Evolutionary conservation across 257 asterid species (phyloP), one percentile per base, ranked within the genome.

Genomic region (Salvia splendens): DNA sequence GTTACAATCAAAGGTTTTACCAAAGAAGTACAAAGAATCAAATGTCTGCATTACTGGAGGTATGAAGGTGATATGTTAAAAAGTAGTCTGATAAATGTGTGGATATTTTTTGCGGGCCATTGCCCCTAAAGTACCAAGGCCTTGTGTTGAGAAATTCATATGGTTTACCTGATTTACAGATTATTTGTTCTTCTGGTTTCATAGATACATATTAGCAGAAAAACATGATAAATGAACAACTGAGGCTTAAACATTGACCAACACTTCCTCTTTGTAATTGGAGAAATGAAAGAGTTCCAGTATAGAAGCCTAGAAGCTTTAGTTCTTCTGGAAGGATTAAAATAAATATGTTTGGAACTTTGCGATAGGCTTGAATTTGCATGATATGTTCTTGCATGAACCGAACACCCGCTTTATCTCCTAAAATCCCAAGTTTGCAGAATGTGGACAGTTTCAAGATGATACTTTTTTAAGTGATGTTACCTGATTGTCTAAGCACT

Each of bases 11-110:
- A 94, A 79, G 76, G 59, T 73, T 71, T 67, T 87, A 65, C 86
- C 90, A 11, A 88, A 80, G 78, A 88, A 83, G 80, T 80, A 65
- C 75, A 84, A 80, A 80, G 96, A 87, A 71, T 88, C 95, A 67
- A 94, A 89, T 67, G 82, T 94, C 68, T 94, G 96, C 81, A 84
- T 94, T 74, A 91, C 97, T 80, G 97, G 96, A 91, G 99, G 99
- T 94, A 88, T 78, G 86, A 81, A 72, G 72, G 79, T 81, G 83
- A 73, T 76, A 53, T 65, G 78, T 72, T 75, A 65, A 14, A 40
- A 65, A 61, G 42, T 42, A 12, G 42, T 48, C 56, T 49, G 64
- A 55, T 47, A 24, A 61, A 45, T 33, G 14, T 7, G 49, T 40
- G 46, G 43, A 16, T 43, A 47, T 57, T 48, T 62, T 62, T 41